A percentile compares a stretch with the other conserved stretches of the same genome.
These are phyloP conservation scores for Lachnellula hyalina DNA, from an alignment of 2,329 filamentous ascomycete species.

Conservation along the genomic window DNA sequence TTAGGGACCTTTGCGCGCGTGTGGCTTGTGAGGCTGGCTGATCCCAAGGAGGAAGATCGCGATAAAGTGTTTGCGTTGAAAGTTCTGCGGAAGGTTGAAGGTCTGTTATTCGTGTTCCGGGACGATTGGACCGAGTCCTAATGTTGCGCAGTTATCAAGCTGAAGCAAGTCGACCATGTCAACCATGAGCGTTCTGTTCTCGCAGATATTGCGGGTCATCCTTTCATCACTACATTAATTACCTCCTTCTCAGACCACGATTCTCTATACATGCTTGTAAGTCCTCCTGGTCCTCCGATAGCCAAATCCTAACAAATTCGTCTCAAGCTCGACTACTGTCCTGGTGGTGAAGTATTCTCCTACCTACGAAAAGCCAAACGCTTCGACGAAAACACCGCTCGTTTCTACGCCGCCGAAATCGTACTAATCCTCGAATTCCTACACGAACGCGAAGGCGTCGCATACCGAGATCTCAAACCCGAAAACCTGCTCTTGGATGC, in stretches of 20 bases:
- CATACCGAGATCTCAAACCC: constrained; percentile 77
- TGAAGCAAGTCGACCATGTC: constrained; percentile 84
- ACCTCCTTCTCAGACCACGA: constrained; percentile 76
- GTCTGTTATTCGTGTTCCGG: constrained; percentile 18
- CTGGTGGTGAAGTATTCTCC: constrained; percentile 79
- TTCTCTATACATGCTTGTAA: constrained; percentile 70
- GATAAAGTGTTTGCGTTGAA: constrained; percentile 75
- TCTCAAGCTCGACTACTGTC: constrained; percentile 64
- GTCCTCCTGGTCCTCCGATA: constrained; percentile 11
- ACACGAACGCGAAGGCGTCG: constrained; percentile 73
- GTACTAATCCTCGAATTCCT: constrained; percentile 76
- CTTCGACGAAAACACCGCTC: constrained; percentile 72
- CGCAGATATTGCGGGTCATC: constrained; percentile 70
- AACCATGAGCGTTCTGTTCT: constrained; percentile 77
- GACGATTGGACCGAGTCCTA: constrained; percentile 7
- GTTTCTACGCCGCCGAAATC: constrained; percentile 81
- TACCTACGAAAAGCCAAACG: constrained; percentile 72
- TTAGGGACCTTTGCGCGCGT: constrained; percentile 77
- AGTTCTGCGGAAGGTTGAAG: constrained; percentile 65
- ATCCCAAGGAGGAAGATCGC: constrained; percentile 46
- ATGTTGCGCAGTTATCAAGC: constrained; percentile 56
- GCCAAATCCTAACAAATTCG: constrained; percentile 11
- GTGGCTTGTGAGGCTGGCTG: constrained; percentile 65
- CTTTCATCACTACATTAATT: constrained; percentile 75
- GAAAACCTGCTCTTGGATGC: constrained; percentile 76